These are phyloP conservation scores for Neofusicoccum kwambonambiense DNA, from an alignment of 2,329 filamentous ascomycete species.

Conservation along the genomic window DNA sequence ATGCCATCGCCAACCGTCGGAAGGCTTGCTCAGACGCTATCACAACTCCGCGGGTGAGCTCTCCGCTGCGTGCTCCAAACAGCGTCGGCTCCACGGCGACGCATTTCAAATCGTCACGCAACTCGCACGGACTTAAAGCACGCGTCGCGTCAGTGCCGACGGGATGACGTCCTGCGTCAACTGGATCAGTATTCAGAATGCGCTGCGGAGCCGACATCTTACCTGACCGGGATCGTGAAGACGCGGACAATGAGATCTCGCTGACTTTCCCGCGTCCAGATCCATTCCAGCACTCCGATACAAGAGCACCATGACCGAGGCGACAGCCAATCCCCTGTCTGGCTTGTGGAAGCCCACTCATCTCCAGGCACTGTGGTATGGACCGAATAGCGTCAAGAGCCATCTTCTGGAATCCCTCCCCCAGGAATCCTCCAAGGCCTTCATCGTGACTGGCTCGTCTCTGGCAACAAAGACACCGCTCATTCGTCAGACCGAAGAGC, in stretches of 20 bases:
- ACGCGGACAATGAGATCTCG: not conserved
- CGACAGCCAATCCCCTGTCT: slow-evolving; percentile 44
- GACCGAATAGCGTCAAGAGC: slow-evolving; percentile 46
- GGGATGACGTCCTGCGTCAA: too few species aligned
- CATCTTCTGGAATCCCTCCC: slow-evolving; percentile 49
- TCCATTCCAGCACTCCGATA: not conserved
- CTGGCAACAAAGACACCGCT: slow-evolving; percentile 55
- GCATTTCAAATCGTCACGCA: not conserved
- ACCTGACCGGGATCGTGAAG: not conserved
- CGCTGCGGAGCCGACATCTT: too few species aligned
- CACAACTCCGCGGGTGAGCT: not conserved
- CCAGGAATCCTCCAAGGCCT: slow-evolving; percentile 50
- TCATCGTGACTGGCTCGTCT: slow-evolving; percentile 57
- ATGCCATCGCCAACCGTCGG: not conserved
- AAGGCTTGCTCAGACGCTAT: not conserved
- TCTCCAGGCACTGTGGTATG: slow-evolving; percentile 52
- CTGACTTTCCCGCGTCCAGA: not conserved
- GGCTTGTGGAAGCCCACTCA: slow-evolving; percentile 54
- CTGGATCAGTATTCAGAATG: not conserved
- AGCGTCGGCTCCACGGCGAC: too few species aligned
- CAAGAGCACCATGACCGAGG: slow-evolving; percentile 38
- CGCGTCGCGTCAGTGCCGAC: not conserved
- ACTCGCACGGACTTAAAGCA: not conserved
- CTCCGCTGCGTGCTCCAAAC: not conserved
- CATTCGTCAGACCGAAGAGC: slow-evolving; percentile 50